Base-by-base conservation (phyloP, 140 eudicot genomes). In the Cichorium intybus region DNA sequence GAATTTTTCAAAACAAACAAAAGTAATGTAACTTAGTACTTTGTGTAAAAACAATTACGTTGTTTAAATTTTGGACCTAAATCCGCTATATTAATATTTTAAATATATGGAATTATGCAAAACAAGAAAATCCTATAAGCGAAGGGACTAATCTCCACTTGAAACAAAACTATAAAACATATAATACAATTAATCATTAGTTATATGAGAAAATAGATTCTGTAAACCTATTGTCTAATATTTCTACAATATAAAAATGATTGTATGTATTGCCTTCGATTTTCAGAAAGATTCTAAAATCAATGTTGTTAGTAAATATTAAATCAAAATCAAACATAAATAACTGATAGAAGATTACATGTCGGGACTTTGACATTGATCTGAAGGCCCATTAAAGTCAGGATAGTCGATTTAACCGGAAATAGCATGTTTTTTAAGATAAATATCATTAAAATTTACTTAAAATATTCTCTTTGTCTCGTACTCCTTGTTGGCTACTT, bases 311-410 rank as follows among this genome's bases (percentile, higher is more conserved):
- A 69, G 65, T 45, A 68, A 27, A 17, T 56, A 27, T 28, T 45
- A 46, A 0, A 57, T 45, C 45, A 57, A 45, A 45, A 28, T 69
- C 22, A 15, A 29, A 56, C 43, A 57, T 56, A 7, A 28, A 45
- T 62, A 53, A 62, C 3, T 12, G 56, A 55, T 16, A 11, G 21
- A 20, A 63, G 75, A 70, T 70, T 48, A 48, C 51, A 46, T 70
- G 75, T 59, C 68, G 68, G 68, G 53, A 4, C 56, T 70, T 17
- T 52, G 51, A 58, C 41, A 58, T 23, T 56, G 48, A 59, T 59
- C 68, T 63, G 31, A 63, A 8, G 15, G 39, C 28, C 16, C 20
- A 12, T 16, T 43, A 33, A 72, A 53, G 71, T 72, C 71, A 72
- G 54, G 29, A 5, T 41, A 57, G 72, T 72, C 77, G 54, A 63